Percentiles rank a stretch among this genome's conserved stretches.
These are phyloP conservation scores for Fistulifera solaris DNA, from an alignment of 108 stramenopile species.

Conservation along the genomic window DNA sequence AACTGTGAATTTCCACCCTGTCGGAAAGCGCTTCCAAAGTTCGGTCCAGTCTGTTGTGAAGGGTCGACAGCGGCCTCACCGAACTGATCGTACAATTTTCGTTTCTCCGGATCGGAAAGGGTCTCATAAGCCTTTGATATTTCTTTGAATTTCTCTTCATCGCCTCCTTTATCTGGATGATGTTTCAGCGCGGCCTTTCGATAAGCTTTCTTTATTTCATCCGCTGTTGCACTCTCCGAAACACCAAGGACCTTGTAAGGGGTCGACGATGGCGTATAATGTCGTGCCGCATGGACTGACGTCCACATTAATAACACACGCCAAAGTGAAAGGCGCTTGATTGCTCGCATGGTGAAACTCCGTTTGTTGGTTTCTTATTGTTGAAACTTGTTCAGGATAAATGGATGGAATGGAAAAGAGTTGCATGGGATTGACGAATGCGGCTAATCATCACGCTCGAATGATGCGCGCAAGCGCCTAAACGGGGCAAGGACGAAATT, in stretches of 20 bases:
- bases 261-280: not conserved
- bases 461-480: too few relatives aligned
- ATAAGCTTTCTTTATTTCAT: conserved; percentile 46
- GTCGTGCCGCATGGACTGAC: not conserved
- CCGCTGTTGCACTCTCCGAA: conserved; percentile 18
- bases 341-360: too few relatives aligned
- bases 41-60: conserved; percentile 13
- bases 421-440: too few relatives aligned
- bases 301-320: too few relatives aligned
- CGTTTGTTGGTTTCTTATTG: too few relatives aligned
- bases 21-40: not conserved
- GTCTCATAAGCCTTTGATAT: conserved; percentile 91
- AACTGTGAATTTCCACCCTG: not conserved
- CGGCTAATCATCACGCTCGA: too few relatives aligned
- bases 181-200: conserved; percentile 59
- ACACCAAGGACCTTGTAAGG: conserved; percentile 49
- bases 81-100: conserved; percentile 86
- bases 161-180: conserved; percentile 87
- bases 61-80: conserved; percentile 82
- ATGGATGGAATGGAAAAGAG: too few relatives aligned
- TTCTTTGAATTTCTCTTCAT: conserved; percentile 82
- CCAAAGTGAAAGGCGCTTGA: too few relatives aligned
- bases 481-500: too few relatives aligned
- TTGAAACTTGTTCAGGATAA: too few relatives aligned
- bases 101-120: conserved; percentile 85